Evolutionary conservation across 352 stramenopile genomes (phyloP), one percentile per base, ranked within the genome.

Genomic region (Elongisporangium undulatum): DNA sequence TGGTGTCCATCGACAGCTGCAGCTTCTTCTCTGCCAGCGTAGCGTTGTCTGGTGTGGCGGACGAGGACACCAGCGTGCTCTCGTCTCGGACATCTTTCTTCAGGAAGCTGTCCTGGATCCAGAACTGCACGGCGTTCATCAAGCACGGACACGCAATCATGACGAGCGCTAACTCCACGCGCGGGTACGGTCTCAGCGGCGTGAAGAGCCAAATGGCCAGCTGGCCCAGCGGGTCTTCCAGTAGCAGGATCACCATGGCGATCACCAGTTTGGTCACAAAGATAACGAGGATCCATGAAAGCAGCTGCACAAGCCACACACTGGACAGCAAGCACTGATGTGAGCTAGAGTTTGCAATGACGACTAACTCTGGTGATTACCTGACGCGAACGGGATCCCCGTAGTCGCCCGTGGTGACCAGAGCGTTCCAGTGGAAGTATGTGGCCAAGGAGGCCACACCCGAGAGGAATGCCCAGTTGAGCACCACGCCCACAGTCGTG

Each of bases 121-220:
- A 96, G 60, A 95, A 96, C 59, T 96, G 87, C 51, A 95, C 55
- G 16, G 80, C 86, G 65, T 96, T 96, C 85, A 96, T 95, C 19
- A 95, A 56, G 58, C 82, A 92, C 49, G 87, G 87, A 65, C 87
- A 96, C 6, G 78, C 82, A 55, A 96, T 91, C 87, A 96, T 96
- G 49, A 96, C 87, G 53, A 96, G 59, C 22, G 68, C 72, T 53
- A 96, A 64, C 58, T 96, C 87, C 16, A 89, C 62, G n/a, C 76
- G 71, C 5, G 87, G 87, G 53, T 92, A 75, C 8, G 73, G 64
- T 22, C 74, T 64, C 39, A 95, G 64, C 20, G 87, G 87, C 52
- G 72, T 69, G 55, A 96, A 96, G 1, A 94, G 55, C 72, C 81
- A 79, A 12, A 71, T 56, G 8, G 85, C 86, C 19, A 90, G 61